Evolutionary conservation across 495 filamentous ascomycete genomes (phyloP), one percentile per base, ranked within the genome.

Genomic region (Coniosporium apollinis): DNA sequence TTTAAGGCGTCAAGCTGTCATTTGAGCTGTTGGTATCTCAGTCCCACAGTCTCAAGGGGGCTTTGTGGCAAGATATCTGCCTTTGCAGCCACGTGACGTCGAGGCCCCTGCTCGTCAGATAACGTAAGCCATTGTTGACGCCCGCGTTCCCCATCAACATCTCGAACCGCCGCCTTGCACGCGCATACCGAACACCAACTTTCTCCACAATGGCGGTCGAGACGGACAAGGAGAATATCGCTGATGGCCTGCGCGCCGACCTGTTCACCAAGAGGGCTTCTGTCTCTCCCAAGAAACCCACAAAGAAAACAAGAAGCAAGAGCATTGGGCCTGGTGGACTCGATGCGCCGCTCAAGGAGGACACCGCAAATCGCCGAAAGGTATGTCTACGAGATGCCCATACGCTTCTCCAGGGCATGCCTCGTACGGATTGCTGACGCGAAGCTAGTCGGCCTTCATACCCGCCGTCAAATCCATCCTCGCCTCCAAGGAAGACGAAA

Each of bases 271-370:
- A n/a, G n/a, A n/a, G n/a, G n/a, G n/a, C n/a, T 8, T 26, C 24
- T 26, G 9, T 13, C 24, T 31, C 40, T 9, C 22, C 32, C 8
- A 41, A 36, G 37, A 46, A 36, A 19, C 22, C 26, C 10, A 38
- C 19, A 11, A 40, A 33, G 56, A 92, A 91, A 57, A 81, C 75
- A 22, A 72, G 89, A 33, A 94, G 89, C 55, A 94, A 94, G 58
- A 94, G 85, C 52, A 71, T 97, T 41, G 89, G 89, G 1, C 87
- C 87, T 16, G 89, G 85, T 15, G 82, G 87, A 34, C 58, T 94
- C 21, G 84, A 85, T 61, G 73, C 72, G 19, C 37, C 47, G 34
- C 64, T 92, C 28, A 82, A 83, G 52, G 66, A 76, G 41, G 73
- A 71, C 15, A 71, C 65, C 49, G 86, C 82, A 9, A 94, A 94